phyloP scores from a whole-genome alignment of 192 early-diverging fungal genomes.

The Martensiomyces pterosporus region DNA sequence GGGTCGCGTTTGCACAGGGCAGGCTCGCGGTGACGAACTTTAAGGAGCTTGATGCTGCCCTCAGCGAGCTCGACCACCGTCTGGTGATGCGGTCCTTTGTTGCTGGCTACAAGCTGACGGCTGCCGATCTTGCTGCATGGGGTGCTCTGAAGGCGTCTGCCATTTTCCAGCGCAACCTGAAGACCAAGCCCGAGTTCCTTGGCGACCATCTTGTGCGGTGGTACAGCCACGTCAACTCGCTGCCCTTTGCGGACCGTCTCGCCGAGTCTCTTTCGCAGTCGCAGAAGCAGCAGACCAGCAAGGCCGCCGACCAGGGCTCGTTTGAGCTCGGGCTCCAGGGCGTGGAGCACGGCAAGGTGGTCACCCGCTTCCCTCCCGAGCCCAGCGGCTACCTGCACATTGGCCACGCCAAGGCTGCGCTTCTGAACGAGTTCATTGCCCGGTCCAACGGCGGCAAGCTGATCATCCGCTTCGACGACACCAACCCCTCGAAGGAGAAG shows the following conservation, averaged over 20 bases:
- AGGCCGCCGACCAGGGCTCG: slow-evolving; percentile 75
- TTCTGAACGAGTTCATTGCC: slow-evolving; percentile 98
- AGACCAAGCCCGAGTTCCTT: slow-evolving; percentile 56
- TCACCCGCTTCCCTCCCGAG: slow-evolving; percentile 98
- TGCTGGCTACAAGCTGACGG: slow-evolving; percentile 68
- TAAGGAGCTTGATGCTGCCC: slow-evolving; percentile 64
- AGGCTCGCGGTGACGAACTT: slow-evolving; percentile 61
- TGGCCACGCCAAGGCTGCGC: slow-evolving; percentile 98
- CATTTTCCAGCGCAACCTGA: slow-evolving; percentile 75
- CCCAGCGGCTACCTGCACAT: slow-evolving; percentile 98
- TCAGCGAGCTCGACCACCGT: slow-evolving; percentile 74
- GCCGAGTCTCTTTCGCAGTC: slow-evolving; percentile 4
- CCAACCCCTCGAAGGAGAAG: slow-evolving; percentile 97
- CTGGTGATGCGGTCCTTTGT: slow-evolving; percentile 78
- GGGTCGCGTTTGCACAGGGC: slow-evolving; percentile 67
- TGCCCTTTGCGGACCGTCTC: slow-evolving; percentile 53
- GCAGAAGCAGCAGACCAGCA: slow-evolving; percentile 20
- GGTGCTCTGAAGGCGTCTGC: slow-evolving; percentile 77
- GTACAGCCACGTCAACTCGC: slow-evolving; percentile 67
- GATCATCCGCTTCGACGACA: slow-evolving; percentile 97
- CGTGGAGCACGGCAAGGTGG: slow-evolving; percentile 82
- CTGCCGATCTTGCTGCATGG: slow-evolving; percentile 85
- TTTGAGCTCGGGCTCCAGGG: slow-evolving; percentile 88
- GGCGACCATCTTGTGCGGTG: slow-evolving; percentile 76
- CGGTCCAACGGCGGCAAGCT: slow-evolving; percentile 83